Conservation (phyloP, 2,329 filamentous ascomycete species). For the Tolypocladium guangdongense region DNA sequence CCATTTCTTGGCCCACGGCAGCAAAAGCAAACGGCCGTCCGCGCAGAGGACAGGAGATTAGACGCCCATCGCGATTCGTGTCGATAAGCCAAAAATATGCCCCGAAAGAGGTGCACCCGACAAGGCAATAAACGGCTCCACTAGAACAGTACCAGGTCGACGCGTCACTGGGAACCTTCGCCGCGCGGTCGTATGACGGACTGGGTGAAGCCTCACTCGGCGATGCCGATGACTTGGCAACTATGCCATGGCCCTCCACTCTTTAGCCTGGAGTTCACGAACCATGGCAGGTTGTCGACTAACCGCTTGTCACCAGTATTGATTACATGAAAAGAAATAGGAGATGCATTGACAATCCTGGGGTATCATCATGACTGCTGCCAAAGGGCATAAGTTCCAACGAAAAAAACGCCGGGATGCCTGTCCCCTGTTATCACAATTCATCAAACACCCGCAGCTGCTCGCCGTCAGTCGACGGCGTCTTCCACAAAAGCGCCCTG, state of each 20-base stretch:
- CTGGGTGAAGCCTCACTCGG: background rate
- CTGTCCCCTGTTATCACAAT: constrained; percentile 19
- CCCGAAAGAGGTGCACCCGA: background rate
- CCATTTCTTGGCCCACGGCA: background rate
- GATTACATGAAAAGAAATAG: no score
- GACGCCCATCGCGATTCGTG: background rate
- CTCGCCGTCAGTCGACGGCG: constrained; percentile 19
- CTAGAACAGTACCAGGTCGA: no score
- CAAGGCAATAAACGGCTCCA: background rate
- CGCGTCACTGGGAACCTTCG: background rate
- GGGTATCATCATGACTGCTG: background rate
- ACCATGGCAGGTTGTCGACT: no score
- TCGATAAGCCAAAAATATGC: background rate
- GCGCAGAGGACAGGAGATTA: background rate
- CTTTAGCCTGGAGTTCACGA: background rate
- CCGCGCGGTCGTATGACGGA: background rate
- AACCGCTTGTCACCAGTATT: no score
- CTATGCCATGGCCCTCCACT: background rate
- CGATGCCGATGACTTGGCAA: background rate
- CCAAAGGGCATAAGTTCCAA: background rate
- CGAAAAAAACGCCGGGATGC: background rate
- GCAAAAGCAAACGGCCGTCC: background rate
- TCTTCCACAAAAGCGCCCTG: constrained; percentile 15
- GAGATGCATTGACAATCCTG: background rate
- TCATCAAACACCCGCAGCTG: constrained; percentile 34